A percentile compares a stretch with the other conserved stretches of the same genome.
These are phyloP conservation scores for Aspergillus baeticus DNA, from an alignment of 495 filamentous ascomycete species.

Conservation along the genomic window DNA sequence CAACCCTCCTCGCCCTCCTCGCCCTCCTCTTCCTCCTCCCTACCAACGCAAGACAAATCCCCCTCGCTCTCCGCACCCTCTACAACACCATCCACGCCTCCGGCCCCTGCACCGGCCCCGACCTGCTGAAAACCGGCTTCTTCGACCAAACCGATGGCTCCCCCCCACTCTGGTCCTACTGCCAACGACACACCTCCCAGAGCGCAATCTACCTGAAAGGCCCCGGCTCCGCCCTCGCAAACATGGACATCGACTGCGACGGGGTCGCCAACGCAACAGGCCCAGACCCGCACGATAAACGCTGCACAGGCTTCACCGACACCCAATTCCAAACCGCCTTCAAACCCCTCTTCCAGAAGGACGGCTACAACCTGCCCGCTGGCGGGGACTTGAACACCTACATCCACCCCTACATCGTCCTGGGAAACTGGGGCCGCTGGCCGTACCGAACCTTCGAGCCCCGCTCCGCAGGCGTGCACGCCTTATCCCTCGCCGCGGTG, in stretches of 20 bases:
- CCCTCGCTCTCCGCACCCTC: not conserved
- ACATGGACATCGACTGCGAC: conserved; percentile 71
- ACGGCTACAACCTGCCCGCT: conserved; percentile 41
- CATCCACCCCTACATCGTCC: conserved; percentile 63
- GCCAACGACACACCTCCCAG: conserved; percentile 16
- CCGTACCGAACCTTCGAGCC: conserved; percentile 44
- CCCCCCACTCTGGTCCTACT: conserved; percentile 22
- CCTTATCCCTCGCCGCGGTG: conserved; percentile 60
- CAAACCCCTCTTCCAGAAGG: conserved; percentile 38
- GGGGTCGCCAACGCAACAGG: conserved; percentile 42
- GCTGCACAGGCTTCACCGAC: conserved; percentile 45
- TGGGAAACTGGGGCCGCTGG: conserved; percentile 51
- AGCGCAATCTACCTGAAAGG: conserved; percentile 30
- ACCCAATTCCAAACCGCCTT: conserved; percentile 56
- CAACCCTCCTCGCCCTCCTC: too few relatives aligned
- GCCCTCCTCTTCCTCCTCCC: too few relatives aligned
- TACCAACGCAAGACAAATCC: too few relatives aligned
- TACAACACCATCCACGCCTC: conserved; percentile 17
- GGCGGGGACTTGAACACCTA: conserved; percentile 57
- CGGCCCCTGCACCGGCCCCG: conserved; percentile 10
- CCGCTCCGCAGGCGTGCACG: conserved; percentile 47
- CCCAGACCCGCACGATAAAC: conserved; percentile 35
- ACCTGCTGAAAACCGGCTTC: conserved; percentile 25
- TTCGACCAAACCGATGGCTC: conserved; percentile 20
- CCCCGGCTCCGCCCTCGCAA: conserved; percentile 20